These are phyloP conservation scores for Neurospora sp. DNA, from an alignment of 2,329 filamentous ascomycete genomes.

Conservation along the genomic window DNA sequence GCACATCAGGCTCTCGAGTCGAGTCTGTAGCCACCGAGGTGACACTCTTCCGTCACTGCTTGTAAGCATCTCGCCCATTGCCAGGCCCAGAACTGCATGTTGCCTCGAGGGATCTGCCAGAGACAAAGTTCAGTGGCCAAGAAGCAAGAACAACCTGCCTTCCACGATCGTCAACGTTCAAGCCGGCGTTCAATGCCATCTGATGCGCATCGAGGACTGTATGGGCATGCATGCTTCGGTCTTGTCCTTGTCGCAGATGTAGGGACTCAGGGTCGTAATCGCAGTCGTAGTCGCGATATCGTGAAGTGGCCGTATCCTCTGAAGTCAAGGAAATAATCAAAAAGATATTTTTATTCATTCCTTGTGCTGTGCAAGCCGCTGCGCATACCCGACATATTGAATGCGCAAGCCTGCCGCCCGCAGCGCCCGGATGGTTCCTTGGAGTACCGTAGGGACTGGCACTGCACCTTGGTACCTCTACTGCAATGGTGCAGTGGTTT, in stretches of 20 bases:
- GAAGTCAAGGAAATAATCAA: not conserved
- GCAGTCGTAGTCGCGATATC: not conserved
- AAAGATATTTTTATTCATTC: slow-evolving; percentile 18
- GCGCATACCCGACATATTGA: slow-evolving; percentile 16
- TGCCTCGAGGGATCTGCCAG: not conserved
- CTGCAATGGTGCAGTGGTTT: slow-evolving; percentile 1
- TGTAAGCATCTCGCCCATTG: not conserved
- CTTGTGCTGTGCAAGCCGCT: slow-evolving; percentile 14
- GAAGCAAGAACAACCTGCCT: not conserved
- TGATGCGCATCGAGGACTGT: not conserved
- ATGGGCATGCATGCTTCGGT: not conserved
- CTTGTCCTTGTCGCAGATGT: not conserved
- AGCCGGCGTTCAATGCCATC: not conserved
- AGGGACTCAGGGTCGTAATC: not conserved
- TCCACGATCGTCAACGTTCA: not conserved
- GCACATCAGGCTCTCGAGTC: not conserved
- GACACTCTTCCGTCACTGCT: not conserved
- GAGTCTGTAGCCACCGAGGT: not conserved
- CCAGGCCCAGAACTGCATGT: not conserved
- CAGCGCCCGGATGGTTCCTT: slow-evolving; percentile 5
- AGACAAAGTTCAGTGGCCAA: not conserved
- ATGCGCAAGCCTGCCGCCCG: slow-evolving; percentile 11
- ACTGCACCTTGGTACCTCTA: slow-evolving; percentile 1
- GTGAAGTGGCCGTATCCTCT: not conserved
- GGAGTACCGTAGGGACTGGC: not conserved